Percentiles rank a stretch among this genome's conserved stretches.
phyloP scores from a whole-genome alignment of 805 yeast genomes.

The Pichia sporocuriosa region DNA sequence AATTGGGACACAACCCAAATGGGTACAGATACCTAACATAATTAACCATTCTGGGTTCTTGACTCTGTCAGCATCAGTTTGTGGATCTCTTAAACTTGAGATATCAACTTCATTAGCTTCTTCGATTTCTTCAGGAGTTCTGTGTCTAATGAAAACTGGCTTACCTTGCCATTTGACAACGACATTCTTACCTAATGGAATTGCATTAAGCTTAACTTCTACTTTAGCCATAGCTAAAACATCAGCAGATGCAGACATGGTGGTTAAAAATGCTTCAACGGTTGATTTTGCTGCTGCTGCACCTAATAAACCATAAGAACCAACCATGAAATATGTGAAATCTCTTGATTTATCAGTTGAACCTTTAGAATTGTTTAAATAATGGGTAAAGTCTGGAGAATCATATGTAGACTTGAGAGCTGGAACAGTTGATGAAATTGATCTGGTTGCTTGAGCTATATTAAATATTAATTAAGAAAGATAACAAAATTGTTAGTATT shows the following conservation, averaged over 20 bases:
- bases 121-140: slow-evolving; percentile 86
- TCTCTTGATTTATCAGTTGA: slow-evolving; percentile 69
- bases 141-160: slow-evolving; percentile 99
- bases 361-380: slow-evolving; percentile 64
- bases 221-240: slow-evolving; percentile 99
- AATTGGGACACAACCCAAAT: slow-evolving; percentile 99
- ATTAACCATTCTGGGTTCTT: slow-evolving; percentile 96
- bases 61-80: slow-evolving; percentile 88
- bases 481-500: slow-evolving; percentile 12
- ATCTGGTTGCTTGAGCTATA: slow-evolving; percentile 33
- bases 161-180: slow-evolving; percentile 99
- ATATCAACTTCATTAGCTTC: slow-evolving; percentile 89
- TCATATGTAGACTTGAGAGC: slow-evolving; percentile 69
- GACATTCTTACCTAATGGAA: slow-evolving; percentile 97
- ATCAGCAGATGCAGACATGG: slow-evolving; percentile 98
- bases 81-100: slow-evolving; percentile 83
- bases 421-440: slow-evolving; percentile 43
- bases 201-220: slow-evolving; percentile 87
- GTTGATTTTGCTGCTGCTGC: slow-evolving; percentile 97
- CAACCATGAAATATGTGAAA: slow-evolving; percentile 95
- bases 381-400: slow-evolving; percentile 84
- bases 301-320: slow-evolving; percentile 82
- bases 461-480: neutral
- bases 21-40: slow-evolving; percentile 99
- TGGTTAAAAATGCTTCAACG: slow-evolving; percentile 82